These are phyloP conservation scores for Rhytidiadelphus loreus DNA, from an alignment of 225 moss, liverwort and hornwort genomes.

Conservation along the genomic window DNA sequence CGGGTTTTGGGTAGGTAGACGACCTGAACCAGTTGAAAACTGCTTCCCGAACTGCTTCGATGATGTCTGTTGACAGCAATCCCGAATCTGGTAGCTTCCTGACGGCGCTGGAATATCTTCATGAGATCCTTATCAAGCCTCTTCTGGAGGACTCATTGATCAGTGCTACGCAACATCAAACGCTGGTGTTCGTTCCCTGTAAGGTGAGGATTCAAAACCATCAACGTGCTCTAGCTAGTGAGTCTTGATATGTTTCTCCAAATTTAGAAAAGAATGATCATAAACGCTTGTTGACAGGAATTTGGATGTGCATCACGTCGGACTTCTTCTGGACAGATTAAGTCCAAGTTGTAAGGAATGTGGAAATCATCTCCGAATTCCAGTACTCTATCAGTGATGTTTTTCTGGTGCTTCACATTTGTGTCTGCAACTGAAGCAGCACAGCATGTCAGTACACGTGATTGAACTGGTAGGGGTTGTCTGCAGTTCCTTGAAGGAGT, in stretches of 20 bases:
- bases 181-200: background rate
- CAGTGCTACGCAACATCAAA: background rate
- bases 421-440: background rate
- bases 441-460: background rate
- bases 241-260: background rate
- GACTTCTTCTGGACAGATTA: background rate
- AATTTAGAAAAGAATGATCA: background rate
- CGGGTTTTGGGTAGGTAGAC: background rate
- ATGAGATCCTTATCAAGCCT: background rate
- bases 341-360: background rate
- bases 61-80: background rate
- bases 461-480: background rate
- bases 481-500: background rate
- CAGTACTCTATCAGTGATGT: background rate
- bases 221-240: background rate
- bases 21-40: background rate
- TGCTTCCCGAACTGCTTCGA: background rate
- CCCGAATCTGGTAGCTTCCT: background rate
- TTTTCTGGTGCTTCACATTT: background rate
- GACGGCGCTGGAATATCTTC: background rate
- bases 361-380: background rate
- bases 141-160: background rate
- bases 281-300: background rate
- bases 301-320: background rate
- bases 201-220: background rate